Evolutionary conservation across 352 stramenopile genomes (phyloP).

Genomic region (Blastocystis sp.): DNA sequence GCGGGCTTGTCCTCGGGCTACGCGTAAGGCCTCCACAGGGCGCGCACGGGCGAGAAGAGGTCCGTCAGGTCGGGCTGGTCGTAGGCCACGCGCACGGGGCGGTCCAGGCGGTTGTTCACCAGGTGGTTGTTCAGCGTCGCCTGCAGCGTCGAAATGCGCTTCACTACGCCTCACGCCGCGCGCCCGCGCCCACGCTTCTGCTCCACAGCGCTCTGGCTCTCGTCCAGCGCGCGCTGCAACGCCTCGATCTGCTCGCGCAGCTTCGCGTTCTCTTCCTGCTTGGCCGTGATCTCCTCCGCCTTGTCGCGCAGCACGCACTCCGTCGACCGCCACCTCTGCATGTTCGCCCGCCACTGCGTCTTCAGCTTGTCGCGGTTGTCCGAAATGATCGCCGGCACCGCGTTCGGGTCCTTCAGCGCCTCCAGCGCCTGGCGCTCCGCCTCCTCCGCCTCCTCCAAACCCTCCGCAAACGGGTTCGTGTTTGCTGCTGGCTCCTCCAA

Average conservation of each 20-base stretch:
- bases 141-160: slow-evolving; percentile 24
- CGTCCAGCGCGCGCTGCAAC: not conserved
- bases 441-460: slow-evolving; percentile 12
- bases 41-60: slow-evolving; percentile 10
- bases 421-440: slow-evolving; percentile 13
- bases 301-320: slow-evolving; percentile 11
- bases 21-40: not conserved
- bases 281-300: slow-evolving; percentile 2
- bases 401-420: slow-evolving; percentile 43
- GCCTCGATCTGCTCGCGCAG: slow-evolving; percentile 43
- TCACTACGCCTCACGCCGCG: slow-evolving; percentile 2
- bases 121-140: slow-evolving; percentile 49
- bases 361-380: slow-evolving; percentile 53
- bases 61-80: slow-evolving; percentile 35
- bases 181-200: not conserved
- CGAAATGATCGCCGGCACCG: slow-evolving; percentile 46
- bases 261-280: slow-evolving; percentile 31
- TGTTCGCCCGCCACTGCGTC: slow-evolving; percentile 11
- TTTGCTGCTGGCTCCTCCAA: slow-evolving; percentile 6
- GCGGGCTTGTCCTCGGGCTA: slow-evolving; percentile 32
- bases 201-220: not conserved
- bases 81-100: slow-evolving; percentile 20
- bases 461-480: slow-evolving; percentile 37
- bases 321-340: slow-evolving; percentile 20
- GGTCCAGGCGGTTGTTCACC: not conserved